Percentiles rank a stretch among this genome's conserved stretches.
phyloP scores from a whole-genome alignment of 106 monocot genomes.

The Dioscorea alata region DNA sequence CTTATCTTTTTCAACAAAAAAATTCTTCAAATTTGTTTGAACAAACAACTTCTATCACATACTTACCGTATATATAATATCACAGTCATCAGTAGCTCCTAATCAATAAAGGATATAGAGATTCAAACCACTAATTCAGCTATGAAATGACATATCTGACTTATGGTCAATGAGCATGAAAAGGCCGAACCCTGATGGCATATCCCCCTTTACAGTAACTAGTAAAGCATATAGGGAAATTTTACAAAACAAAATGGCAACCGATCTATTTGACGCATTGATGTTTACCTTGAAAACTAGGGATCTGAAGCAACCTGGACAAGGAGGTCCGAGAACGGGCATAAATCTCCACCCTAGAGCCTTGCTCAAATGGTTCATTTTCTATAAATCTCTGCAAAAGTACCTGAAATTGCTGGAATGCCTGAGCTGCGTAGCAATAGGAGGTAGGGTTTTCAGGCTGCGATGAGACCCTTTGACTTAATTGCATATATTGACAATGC shows the following conservation, averaged over 20 bases:
- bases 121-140: too few relatives aligned
- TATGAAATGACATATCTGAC: too few relatives aligned
- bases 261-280: neutral
- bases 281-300: constrained; percentile 67
- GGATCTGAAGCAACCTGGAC: constrained; percentile 78
- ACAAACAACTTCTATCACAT: too few relatives aligned
- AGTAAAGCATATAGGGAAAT: too few relatives aligned
- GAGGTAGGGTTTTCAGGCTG: constrained; percentile 36
- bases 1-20: too few relatives aligned
- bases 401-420: constrained; percentile 93
- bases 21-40: too few relatives aligned
- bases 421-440: constrained; percentile 58
- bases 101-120: too few relatives aligned
- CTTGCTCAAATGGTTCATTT: constrained; percentile 90
- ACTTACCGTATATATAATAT: too few relatives aligned
- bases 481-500: constrained; percentile 62
- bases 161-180: too few relatives aligned
- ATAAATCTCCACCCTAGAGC: constrained; percentile 62
- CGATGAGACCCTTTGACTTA: constrained; percentile 38
- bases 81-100: too few relatives aligned
- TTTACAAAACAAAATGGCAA: neutral
- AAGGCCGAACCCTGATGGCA: too few relatives aligned
- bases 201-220: too few relatives aligned
- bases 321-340: constrained; percentile 37
- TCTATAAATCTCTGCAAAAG: constrained; percentile 83